A percentile compares a stretch with the other conserved stretches of the same genome.
These are phyloP conservation scores for Gremmenia infestans DNA, from an alignment of 2,329 filamentous ascomycete species.

Conservation along the genomic window DNA sequence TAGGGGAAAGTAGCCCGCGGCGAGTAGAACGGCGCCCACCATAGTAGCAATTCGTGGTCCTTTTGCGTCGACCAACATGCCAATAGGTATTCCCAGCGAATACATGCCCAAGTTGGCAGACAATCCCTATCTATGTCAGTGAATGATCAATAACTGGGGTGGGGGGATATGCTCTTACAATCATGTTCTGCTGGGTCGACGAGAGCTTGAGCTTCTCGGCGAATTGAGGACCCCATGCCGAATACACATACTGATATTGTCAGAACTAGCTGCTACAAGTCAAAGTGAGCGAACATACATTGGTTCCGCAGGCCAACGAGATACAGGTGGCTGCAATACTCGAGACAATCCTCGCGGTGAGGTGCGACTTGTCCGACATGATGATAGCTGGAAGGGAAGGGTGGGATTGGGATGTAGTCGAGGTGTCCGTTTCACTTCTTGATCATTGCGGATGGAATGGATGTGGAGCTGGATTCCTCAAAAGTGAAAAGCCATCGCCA, in stretches of 20 bases:
- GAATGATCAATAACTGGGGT: slow-evolving; percentile 12
- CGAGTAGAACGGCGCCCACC: slow-evolving; percentile 67
- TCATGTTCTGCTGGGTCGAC: slow-evolving; percentile 88
- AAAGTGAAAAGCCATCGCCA: background rate
- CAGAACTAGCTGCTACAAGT: slow-evolving; percentile 19
- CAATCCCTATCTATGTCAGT: slow-evolving; percentile 47
- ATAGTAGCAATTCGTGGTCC: slow-evolving; percentile 77
- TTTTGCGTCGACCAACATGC: slow-evolving; percentile 77
- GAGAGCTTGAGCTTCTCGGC: slow-evolving; percentile 80
- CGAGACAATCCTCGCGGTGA: slow-evolving; percentile 69
- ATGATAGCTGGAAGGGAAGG: slow-evolving; percentile 24
- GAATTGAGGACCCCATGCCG: slow-evolving; percentile 95
- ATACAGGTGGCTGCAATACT: slow-evolving; percentile 81
- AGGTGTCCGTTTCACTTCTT: slow-evolving; percentile 10
- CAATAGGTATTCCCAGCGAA: slow-evolving; percentile 79
- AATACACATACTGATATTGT: slow-evolving; percentile 80
- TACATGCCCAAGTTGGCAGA: slow-evolving; percentile 93
- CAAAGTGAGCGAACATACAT: slow-evolving; percentile 53
- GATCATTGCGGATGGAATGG: slow-evolving; percentile 13
- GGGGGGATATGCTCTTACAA: slow-evolving; percentile 49
- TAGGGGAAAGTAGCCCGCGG: slow-evolving; percentile 79
- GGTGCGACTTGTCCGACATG: slow-evolving; percentile 46
- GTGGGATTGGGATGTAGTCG: background rate
- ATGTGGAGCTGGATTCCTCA: background rate
- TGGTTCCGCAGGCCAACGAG: slow-evolving; percentile 86